Percentiles rank a stretch among this genome's conserved stretches.
Evolutionary conservation across 2,329 filamentous ascomycete genomes (phyloP).

Genomic region (Aspergillus neoniger): DNA sequence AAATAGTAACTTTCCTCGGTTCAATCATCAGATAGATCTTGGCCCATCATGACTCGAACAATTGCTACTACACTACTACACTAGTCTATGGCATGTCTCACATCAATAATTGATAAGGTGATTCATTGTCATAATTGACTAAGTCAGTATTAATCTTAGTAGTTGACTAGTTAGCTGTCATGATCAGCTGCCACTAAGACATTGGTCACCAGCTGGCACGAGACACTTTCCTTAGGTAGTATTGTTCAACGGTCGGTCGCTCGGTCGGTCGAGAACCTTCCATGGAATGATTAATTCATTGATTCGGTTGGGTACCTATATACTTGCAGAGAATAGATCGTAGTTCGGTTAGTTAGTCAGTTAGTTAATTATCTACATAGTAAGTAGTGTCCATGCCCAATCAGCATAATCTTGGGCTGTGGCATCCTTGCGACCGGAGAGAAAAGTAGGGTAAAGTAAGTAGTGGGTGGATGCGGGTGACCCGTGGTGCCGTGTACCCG

Average conservation of each 20-base stretch:
- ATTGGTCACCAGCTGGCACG: not conserved
- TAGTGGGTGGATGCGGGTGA: not conserved
- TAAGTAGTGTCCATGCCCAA: not conserved
- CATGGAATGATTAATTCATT: not conserved
- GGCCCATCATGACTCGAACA: too few species aligned
- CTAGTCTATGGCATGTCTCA: too few species aligned
- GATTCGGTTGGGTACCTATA: not conserved
- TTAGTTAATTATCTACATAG: not conserved
- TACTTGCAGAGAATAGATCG: not conserved
- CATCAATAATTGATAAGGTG: too few species aligned
- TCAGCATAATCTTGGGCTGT: not conserved
- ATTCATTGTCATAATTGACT: too few species aligned
- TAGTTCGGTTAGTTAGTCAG: not conserved
- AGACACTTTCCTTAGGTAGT: not conserved
- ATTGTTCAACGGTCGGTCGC: not conserved
- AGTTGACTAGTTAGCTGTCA: not conserved
- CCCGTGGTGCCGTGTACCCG: conserved; percentile 14
- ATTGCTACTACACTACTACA: too few species aligned
- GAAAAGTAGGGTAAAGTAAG: too few species aligned
- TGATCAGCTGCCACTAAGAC: not conserved
- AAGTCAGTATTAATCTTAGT: not conserved
- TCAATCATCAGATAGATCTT: too few species aligned
- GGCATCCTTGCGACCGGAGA: not conserved
- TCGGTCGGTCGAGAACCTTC: conserved; percentile 6
- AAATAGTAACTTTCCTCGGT: too few species aligned